Conservation (phyloP, 441 rosid species). For the Jatropha multifida region DNA sequence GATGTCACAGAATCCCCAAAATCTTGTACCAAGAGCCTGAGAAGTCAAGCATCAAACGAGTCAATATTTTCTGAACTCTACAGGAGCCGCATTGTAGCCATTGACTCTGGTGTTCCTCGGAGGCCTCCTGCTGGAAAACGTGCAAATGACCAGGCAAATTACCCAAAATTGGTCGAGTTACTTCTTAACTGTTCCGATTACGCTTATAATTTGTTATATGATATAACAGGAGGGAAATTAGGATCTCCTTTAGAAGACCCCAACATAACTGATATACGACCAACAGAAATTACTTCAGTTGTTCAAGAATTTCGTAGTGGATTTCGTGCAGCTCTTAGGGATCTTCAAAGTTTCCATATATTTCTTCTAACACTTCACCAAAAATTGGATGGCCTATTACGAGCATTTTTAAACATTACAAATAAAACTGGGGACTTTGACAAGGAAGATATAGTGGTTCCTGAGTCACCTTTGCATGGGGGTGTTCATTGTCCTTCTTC, state of each 20-base stretch:
- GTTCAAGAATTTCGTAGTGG: slow-evolving; percentile 79
- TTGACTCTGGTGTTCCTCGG: slow-evolving; percentile 97
- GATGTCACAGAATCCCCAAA: slow-evolving; percentile 66
- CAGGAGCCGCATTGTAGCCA: slow-evolving; percentile 69
- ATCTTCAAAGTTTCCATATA: slow-evolving; percentile 91
- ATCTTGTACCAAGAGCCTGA: slow-evolving; percentile 47
- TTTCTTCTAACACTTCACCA: slow-evolving; percentile 94
- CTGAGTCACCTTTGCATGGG: slow-evolving; percentile 66
- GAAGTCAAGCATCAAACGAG: slow-evolving; percentile 57
- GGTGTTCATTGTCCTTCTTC: slow-evolving; percentile 52
- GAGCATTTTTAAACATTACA: slow-evolving; percentile 72
- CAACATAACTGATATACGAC: slow-evolving; percentile 28
- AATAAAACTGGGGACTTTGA: slow-evolving; percentile 75
- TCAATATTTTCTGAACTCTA: slow-evolving; percentile 37
- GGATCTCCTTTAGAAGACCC: slow-evolving; percentile 52
- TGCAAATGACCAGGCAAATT: slow-evolving; percentile 81
- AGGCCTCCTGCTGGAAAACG: slow-evolving; percentile 99
- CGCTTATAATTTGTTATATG: slow-evolving; percentile 70
- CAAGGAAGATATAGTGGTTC: slow-evolving; percentile 62
- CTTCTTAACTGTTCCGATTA: slow-evolving; percentile 76
- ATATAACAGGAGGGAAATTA: slow-evolving; percentile 83
- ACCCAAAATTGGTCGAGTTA: slow-evolving; percentile 96
- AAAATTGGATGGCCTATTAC: slow-evolving; percentile 71
- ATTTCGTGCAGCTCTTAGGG: slow-evolving; percentile 87
- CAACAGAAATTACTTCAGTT: slow-evolving; percentile 42